Evolutionary conservation across 192 early-diverging fungal genomes (phyloP).

Genomic region (Cladochytrium replicatum): DNA sequence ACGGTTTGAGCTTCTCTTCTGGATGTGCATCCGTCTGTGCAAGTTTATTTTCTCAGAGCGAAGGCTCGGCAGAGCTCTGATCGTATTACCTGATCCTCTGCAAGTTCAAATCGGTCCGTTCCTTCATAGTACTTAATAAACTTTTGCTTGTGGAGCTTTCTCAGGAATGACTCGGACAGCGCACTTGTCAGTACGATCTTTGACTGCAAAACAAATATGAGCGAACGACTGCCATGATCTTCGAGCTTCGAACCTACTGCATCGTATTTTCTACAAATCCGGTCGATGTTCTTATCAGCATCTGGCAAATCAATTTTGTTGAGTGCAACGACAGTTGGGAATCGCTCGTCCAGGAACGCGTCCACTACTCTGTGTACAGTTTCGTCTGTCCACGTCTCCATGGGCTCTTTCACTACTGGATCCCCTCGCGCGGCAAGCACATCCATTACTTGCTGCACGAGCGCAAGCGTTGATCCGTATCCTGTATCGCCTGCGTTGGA

Average conservation of each 20-base stretch:
- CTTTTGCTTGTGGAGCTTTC: constrained; percentile 40
- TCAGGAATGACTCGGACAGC: constrained; percentile 32
- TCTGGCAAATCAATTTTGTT: constrained; percentile 85
- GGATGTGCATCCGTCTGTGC: constrained; percentile 8
- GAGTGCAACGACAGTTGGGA: constrained; percentile 72
- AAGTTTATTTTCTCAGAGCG: background rate
- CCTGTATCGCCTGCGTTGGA: too few species aligned
- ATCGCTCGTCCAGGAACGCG: constrained; percentile 63
- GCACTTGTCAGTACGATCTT: constrained; percentile 35
- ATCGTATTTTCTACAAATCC: constrained; percentile 64
- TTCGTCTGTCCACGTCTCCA: constrained; percentile 60
- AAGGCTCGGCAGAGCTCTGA: background rate
- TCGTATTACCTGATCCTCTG: constrained; percentile 31
- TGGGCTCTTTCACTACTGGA: constrained; percentile 43
- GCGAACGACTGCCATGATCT: background rate
- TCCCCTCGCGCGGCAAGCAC: too few species aligned
- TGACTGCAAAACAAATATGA: too few species aligned
- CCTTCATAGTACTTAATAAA: constrained; percentile 40
- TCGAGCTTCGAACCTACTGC: constrained; percentile 23
- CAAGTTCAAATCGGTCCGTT: constrained; percentile 32
- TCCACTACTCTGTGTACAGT: constrained; percentile 48
- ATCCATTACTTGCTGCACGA: constrained; percentile 40
- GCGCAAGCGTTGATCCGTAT: constrained; percentile 43
- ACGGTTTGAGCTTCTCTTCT: constrained; percentile 12
- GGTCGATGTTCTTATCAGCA: constrained; percentile 69